Conservation (phyloP, 768 basidiomycete genomes). For the Mrakia hoshinonis region DNA sequence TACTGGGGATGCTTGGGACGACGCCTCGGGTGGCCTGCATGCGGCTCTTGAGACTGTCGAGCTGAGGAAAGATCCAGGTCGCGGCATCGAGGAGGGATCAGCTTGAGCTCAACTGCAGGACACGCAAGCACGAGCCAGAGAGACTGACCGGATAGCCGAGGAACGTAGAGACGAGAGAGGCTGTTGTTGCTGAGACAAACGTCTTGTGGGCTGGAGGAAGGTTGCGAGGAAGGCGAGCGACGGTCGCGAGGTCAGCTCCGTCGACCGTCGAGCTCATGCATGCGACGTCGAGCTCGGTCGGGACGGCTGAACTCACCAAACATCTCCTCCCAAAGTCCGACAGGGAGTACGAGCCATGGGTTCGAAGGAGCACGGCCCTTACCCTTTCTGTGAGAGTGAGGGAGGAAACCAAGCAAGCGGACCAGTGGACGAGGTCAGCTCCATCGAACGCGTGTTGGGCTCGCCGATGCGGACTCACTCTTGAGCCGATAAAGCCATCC, state of each 20-base stretch:
- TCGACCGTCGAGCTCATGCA: neutral
- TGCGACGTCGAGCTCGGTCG: no score
- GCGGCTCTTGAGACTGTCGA: slow-evolving; percentile 74
- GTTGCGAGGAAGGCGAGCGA: neutral
- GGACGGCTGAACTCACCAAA: neutral
- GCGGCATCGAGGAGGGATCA: slow-evolving; percentile 14
- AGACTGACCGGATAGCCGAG: slow-evolving; percentile 70
- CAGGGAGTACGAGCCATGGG: neutral
- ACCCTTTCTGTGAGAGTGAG: slow-evolving; percentile 14
- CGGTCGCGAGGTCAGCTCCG: neutral
- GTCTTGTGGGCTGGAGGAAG: slow-evolving; percentile 9
- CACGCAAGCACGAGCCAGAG: neutral
- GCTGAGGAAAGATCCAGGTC: slow-evolving; percentile 41
- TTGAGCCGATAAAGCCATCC: slow-evolving; percentile 1
- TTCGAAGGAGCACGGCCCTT: neutral
- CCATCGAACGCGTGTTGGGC: neutral
- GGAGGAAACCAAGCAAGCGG: no score
- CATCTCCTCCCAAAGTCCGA: slow-evolving; percentile 6
- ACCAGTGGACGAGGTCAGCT: neutral
- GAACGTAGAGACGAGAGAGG: slow-evolving; percentile 84
- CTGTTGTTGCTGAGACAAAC: slow-evolving; percentile 79
- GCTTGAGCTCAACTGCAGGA: slow-evolving; percentile 15
- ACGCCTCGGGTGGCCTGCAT: slow-evolving; percentile 51
- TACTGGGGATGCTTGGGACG: slow-evolving; percentile 57
- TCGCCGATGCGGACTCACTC: neutral